Percentiles rank a stretch among this genome's conserved stretches.
phyloP scores from a whole-genome alignment of 2,329 filamentous ascomycete species.

The Ceratocystis destructans region DNA sequence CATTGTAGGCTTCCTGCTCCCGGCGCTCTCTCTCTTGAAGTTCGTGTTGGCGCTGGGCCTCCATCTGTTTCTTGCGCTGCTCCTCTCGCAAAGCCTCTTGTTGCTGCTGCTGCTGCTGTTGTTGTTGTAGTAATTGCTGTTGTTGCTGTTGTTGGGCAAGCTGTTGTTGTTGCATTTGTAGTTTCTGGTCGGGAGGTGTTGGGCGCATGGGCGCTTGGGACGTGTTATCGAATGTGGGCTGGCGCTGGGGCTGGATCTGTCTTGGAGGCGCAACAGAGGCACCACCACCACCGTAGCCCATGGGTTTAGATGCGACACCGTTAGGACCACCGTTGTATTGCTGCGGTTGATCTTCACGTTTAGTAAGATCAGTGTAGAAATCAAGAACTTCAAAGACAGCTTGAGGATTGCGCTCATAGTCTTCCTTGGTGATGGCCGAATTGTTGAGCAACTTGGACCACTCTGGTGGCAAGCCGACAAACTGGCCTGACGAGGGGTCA shows the following conservation, averaged over 20 bases:
- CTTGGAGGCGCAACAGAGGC: slow-evolving; percentile 54
- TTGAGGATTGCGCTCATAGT: slow-evolving; percentile 93
- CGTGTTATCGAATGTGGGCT: slow-evolving; percentile 25
- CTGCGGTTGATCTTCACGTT: slow-evolving; percentile 56
- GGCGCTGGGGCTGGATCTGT: slow-evolving; percentile 34
- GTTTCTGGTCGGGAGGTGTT: slow-evolving; percentile 14
- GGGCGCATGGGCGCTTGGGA: slow-evolving; percentile 13
- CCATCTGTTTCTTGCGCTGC: slow-evolving; percentile 47
- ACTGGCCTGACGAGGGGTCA: slow-evolving; percentile 86
- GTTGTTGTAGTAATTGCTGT: slow-evolving; percentile 16
- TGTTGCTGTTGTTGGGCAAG: slow-evolving; percentile 15
- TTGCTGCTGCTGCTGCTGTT: slow-evolving; percentile 38
- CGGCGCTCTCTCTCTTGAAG: slow-evolving; percentile 54
- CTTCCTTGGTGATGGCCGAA: slow-evolving; percentile 94
- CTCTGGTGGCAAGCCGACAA: slow-evolving; percentile 84
- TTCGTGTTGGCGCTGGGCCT: slow-evolving; percentile 44
- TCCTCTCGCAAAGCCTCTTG: slow-evolving; percentile 41
- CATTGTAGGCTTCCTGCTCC: slow-evolving; percentile 80
- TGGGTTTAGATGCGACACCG: slow-evolving; percentile 55
- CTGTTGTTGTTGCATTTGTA: slow-evolving; percentile 12
- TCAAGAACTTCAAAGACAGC: slow-evolving; percentile 69
- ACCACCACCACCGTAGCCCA: slow-evolving; percentile 44
- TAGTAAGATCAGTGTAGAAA: slow-evolving; percentile 74
- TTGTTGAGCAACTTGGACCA: slow-evolving; percentile 96
- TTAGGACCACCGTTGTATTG: slow-evolving; percentile 41